Conservation (phyloP, 208 protist species). For the Wallacemonas rigidus region DNA sequence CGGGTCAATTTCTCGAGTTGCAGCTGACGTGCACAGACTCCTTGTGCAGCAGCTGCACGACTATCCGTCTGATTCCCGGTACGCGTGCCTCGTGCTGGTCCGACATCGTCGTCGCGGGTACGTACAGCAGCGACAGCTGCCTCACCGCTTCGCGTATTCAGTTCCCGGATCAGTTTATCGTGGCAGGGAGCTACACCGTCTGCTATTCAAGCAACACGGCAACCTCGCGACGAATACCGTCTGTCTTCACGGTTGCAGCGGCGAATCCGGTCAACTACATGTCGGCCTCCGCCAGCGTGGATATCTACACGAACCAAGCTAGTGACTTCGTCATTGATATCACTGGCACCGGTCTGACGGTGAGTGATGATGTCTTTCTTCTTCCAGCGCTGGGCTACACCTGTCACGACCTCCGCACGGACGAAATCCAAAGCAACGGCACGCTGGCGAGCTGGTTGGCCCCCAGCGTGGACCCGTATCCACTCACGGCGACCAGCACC, state of each 20-base stretch:
- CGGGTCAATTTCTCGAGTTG: constrained; percentile 71
- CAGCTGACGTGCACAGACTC: constrained; percentile 45
- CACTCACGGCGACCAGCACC: constrained; percentile 39
- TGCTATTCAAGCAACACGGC: constrained; percentile 60
- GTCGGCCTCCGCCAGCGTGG: constrained; percentile 23
- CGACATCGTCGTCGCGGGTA: constrained; percentile 22
- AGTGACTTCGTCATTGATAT: constrained; percentile 63
- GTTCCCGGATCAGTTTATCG: constrained; percentile 74
- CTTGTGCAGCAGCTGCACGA: constrained; percentile 61
- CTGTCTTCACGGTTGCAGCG: constrained; percentile 46
- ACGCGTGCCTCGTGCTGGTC: constrained; percentile 71
- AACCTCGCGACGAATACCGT: constrained; percentile 61
- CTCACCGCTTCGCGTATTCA: constrained; percentile 47
- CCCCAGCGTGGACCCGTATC: constrained; percentile 62
- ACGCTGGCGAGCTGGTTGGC: constrained; percentile 59
- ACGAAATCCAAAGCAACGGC: constrained; percentile 49
- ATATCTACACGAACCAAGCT: constrained; percentile 79
- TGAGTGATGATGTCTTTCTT: constrained; percentile 66
- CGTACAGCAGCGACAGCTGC: constrained; percentile 69
- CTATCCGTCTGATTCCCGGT: constrained; percentile 68
- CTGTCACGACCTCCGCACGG: constrained; percentile 85
- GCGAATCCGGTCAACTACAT: constrained; percentile 71
- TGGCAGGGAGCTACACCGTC: constrained; percentile 69
- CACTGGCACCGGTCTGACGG: constrained; percentile 55
- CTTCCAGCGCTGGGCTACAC: constrained; percentile 66